phyloP scores from a whole-genome alignment of 2,329 filamentous ascomycete genomes.

The Pseudocercospora fuligena region DNA sequence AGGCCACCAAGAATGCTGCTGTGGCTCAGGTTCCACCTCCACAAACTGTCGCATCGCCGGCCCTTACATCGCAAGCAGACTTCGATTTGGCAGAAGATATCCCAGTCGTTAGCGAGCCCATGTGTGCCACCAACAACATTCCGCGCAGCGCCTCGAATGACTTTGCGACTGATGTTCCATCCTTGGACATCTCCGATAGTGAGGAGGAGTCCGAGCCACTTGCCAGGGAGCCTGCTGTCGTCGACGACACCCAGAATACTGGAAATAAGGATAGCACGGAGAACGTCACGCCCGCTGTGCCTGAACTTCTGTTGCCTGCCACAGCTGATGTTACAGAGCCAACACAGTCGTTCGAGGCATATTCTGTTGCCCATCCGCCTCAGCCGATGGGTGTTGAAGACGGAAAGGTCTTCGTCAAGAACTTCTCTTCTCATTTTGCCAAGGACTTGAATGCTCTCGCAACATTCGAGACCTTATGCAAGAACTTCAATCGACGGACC shows the following conservation, averaged over 20 bases:
- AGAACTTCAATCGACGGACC: conserved; percentile 19
- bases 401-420: conserved; percentile 18
- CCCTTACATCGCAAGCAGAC: background rate
- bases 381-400: background rate
- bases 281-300: background rate
- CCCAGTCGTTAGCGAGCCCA: background rate
- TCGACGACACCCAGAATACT: background rate
- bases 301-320: background rate
- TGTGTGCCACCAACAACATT: background rate
- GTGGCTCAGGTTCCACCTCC: background rate
- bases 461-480: conserved; percentile 19
- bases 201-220: background rate
- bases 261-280: background rate
- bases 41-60: background rate
- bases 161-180: background rate
- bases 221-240: background rate
- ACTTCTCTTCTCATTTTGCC: conserved; percentile 17
- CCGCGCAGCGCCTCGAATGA: background rate
- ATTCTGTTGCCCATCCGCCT: background rate
- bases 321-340: background rate
- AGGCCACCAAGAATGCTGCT: background rate
- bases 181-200: background rate
- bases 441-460: conserved; percentile 11
- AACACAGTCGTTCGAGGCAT: background rate
- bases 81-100: background rate